A percentile compares a stretch with the other conserved stretches of the same genome.
These are phyloP conservation scores for Aspergillus costaricaensis DNA, from an alignment of 2,329 filamentous ascomycete species.

Conservation along the genomic window DNA sequence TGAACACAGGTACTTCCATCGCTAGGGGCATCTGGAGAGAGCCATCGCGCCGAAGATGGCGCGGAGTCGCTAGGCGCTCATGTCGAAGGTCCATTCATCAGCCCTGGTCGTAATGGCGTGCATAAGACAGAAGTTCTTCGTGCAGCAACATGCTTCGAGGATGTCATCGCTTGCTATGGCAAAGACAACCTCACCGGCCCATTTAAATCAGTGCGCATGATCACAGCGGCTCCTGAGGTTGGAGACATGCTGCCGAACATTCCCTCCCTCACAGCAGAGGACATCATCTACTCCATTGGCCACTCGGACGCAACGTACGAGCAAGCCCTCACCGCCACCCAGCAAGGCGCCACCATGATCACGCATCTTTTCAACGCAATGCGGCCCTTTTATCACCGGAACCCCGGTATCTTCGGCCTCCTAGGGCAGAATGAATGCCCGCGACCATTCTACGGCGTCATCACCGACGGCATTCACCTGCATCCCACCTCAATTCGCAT, in stretches of 20 bases:
- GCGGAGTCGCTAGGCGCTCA: constrained; percentile 88
- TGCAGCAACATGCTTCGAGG: constrained; percentile 62
- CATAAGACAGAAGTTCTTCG: constrained; percentile 75
- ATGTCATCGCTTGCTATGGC: constrained; percentile 62
- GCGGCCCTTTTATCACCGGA: constrained; percentile 84
- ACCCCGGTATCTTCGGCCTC: constrained; percentile 86
- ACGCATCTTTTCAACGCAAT: constrained; percentile 95
- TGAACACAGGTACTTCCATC: constrained; percentile 62
- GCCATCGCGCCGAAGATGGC: constrained; percentile 64
- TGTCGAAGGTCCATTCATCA: constrained; percentile 87
- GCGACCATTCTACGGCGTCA: constrained; percentile 80
- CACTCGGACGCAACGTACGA: constrained; percentile 89
- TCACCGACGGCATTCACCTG: constrained; percentile 86
- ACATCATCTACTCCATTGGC: constrained; percentile 77
- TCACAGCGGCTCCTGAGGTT: constrained; percentile 83
- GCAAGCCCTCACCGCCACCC: constrained; percentile 70
- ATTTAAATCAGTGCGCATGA: constrained; percentile 63
- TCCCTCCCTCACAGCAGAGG: constrained; percentile 62
- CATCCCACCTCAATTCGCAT: constrained; percentile 88
- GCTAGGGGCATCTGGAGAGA: constrained; percentile 68
- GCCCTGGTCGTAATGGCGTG: constrained; percentile 79
- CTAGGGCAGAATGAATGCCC: constrained; percentile 64
- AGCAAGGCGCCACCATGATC: constrained; percentile 81
- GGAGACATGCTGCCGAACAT: constrained; percentile 71
- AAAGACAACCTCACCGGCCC: constrained; percentile 59